A percentile compares a stretch with the other conserved stretches of the same genome.
phyloP scores from a whole-genome alignment of 495 filamentous ascomycete genomes.

The Letharia lupina region DNA sequence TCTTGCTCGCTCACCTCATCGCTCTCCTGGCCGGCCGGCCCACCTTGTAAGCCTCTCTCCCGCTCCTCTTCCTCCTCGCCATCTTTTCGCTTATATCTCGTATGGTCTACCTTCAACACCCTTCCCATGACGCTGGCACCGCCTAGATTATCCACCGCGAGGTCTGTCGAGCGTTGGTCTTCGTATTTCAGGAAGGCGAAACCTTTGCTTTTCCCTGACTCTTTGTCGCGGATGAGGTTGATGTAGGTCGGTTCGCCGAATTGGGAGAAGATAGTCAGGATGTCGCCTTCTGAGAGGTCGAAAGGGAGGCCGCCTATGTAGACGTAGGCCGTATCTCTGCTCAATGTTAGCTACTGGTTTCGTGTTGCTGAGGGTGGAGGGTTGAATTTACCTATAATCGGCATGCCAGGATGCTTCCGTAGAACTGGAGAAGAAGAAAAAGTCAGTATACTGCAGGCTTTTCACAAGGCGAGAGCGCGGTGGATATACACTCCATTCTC shows the following conservation, averaged over 20 bases:
- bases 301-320: conserved; percentile 93
- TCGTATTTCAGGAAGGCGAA: conserved; percentile 98
- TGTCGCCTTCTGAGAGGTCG: conserved; percentile 89
- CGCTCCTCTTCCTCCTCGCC: conserved; percentile 66
- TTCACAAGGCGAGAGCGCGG: conserved; percentile 29
- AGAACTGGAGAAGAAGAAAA: conserved; percentile 37
- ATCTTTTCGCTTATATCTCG: conserved; percentile 78
- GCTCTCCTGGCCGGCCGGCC: conserved; percentile 14
- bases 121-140: conserved; percentile 77
- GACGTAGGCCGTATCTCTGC: conserved; percentile 86
- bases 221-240: conserved; percentile 86
- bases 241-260: conserved; percentile 90
- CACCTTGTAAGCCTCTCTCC: conserved; percentile 34
- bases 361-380: no score
- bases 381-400: conserved; percentile 51
- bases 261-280: conserved; percentile 95
- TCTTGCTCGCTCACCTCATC: conserved; percentile 34
- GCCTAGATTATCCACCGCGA: conserved; percentile 91
- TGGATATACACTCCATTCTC: conserved; percentile 66
- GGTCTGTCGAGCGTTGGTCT: conserved; percentile 89
- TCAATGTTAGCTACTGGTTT: neutral
- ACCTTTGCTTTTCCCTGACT: conserved; percentile 86
- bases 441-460: conserved; percentile 33
- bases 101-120: conserved; percentile 81
- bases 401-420: conserved; percentile 92